Evolutionary conservation across 352 stramenopile species (phyloP).

Genomic region (Plasmopara muralis): DNA sequence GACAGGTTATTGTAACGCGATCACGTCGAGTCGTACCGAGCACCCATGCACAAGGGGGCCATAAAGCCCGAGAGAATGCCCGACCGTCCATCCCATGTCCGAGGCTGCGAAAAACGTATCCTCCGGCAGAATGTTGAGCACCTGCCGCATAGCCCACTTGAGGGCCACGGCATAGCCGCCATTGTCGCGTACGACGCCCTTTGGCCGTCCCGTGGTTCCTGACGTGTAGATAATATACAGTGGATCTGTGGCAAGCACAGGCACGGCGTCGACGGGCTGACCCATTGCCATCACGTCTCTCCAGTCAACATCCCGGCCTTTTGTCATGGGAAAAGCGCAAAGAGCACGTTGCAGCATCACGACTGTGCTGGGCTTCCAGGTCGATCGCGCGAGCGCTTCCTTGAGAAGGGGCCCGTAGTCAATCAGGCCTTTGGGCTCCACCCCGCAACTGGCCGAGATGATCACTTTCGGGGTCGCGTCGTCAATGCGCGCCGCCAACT

Average conservation of each 20-base stretch:
- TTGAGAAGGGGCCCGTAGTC: slow-evolving; percentile 73
- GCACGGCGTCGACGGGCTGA: slow-evolving; percentile 31
- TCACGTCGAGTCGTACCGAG: slow-evolving; percentile 31
- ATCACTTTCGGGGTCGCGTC: slow-evolving; percentile 77
- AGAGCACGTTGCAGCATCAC: slow-evolving; percentile 72
- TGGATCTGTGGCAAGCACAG: slow-evolving; percentile 50
- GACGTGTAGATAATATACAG: slow-evolving; percentile 83
- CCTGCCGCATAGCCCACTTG: slow-evolving; percentile 80
- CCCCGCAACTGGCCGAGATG: slow-evolving; percentile 60
- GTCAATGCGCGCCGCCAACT: slow-evolving; percentile 79
- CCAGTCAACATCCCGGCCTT: slow-evolving; percentile 46
- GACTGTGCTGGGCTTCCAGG: slow-evolving; percentile 45
- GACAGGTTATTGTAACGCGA: no score
- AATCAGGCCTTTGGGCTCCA: slow-evolving; percentile 70
- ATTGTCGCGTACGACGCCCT: slow-evolving; percentile 73
- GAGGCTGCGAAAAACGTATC: slow-evolving; percentile 82
- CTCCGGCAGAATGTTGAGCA: slow-evolving; percentile 62
- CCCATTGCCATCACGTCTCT: slow-evolving; percentile 40
- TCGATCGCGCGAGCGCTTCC: slow-evolving; percentile 53
- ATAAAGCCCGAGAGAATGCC: slow-evolving; percentile 87
- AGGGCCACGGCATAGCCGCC: slow-evolving; percentile 76
- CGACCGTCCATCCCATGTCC: slow-evolving; percentile 88
- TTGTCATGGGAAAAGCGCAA: slow-evolving; percentile 38
- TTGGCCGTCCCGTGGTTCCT: slow-evolving; percentile 63
- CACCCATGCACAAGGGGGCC: slow-evolving; percentile 81